A percentile compares a stretch with the other conserved stretches of the same genome.
phyloP scores from a whole-genome alignment of 148 eudicot genomes.

The Suaeda aralocaspica region DNA sequence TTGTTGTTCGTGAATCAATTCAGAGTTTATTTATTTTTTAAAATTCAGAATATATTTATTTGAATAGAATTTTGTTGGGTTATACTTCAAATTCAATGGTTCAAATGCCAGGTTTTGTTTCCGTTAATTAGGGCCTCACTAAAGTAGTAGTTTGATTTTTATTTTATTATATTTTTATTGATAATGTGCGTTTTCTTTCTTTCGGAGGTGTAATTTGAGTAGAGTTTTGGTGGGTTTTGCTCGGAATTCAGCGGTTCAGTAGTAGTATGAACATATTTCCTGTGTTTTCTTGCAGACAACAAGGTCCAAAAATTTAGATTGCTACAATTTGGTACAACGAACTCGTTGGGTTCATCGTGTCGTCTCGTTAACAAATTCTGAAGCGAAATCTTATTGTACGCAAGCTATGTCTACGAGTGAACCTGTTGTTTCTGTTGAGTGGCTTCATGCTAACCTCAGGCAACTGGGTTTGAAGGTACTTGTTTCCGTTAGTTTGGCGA shows the following conservation, averaged over 20 bases:
- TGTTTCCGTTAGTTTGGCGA: conserved; percentile 6
- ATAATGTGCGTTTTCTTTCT: background rate
- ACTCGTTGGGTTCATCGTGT: conserved; percentile 32
- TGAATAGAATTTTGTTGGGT: too few relatives aligned
- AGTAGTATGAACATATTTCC: conserved; percentile 1
- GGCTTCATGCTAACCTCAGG: conserved; percentile 81
- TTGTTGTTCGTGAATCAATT: background rate
- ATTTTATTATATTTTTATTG: background rate
- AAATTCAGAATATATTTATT: background rate
- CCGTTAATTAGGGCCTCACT: too few relatives aligned
- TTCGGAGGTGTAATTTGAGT: background rate
- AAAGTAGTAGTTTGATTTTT: too few relatives aligned
- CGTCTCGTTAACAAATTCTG: conserved; percentile 33
- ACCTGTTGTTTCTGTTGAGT: conserved; percentile 94
- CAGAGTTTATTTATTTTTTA: background rate
- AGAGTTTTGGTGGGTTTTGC: background rate
- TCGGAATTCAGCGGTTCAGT: background rate
- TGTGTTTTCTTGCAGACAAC: conserved; percentile 47
- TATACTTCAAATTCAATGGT: too few relatives aligned
- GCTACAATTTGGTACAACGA: conserved; percentile 28
- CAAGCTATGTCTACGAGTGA: conserved; percentile 60
- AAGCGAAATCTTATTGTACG: conserved; percentile 42
- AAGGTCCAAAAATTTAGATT: conserved; percentile 25
- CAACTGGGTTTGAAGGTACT: conserved; percentile 76
- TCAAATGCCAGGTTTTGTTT: too few relatives aligned